Base-by-base conservation (phyloP, 805 yeast genomes). In the Metschnikowia cerradonensis region DNA sequence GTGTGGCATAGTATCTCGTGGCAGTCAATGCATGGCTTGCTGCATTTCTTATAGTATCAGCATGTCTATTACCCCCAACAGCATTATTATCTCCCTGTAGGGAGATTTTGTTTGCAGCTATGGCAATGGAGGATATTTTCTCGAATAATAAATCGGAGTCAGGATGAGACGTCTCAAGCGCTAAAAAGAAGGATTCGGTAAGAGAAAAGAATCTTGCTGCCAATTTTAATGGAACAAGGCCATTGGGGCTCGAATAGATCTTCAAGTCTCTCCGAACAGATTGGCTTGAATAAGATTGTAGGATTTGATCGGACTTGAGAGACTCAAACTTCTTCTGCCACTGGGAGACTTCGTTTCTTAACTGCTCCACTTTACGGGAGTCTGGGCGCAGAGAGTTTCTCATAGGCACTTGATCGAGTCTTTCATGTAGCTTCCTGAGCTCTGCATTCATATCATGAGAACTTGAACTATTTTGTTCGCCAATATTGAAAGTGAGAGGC, bases 1-100 rank as follows among this genome's bases (percentile, higher is more conserved):
- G 84, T 10, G 83, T 70, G 0, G 87, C 80, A 65, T 73, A 86
- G 62, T 89, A 88, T 60, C 96, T 77, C 0, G 91, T 80, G 0
- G 90, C 77, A 3, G 96, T 83, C 39, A 92, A 81, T 0, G 84
- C 79, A 66, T 86, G 90, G 15, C 90, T 81, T 22, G 87, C 78
- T 0, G 92, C 77, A 41, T 86, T 84, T 50, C 84, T 80, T 4
- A 88, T 73, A 22, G 81, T 61, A 41, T 73, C 64, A 40, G 82
- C 66, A 62, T 73, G 67, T 5, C 49, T 45, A 26, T 36, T 54
- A 23, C 45, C 55, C 20, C 51, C 46, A 17, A 48, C 41, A 3
- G 41, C 49, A 48, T 59, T 63, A 33, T 52, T 52, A 22, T 60
- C 73, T 6, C 70, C 66, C 23, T 68, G 69, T 4, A 66, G 60